Percentiles rank a stretch among this genome's conserved stretches.
These are phyloP conservation scores for Starmera amethionina DNA, from an alignment of 805 yeast species.

Conservation along the genomic window DNA sequence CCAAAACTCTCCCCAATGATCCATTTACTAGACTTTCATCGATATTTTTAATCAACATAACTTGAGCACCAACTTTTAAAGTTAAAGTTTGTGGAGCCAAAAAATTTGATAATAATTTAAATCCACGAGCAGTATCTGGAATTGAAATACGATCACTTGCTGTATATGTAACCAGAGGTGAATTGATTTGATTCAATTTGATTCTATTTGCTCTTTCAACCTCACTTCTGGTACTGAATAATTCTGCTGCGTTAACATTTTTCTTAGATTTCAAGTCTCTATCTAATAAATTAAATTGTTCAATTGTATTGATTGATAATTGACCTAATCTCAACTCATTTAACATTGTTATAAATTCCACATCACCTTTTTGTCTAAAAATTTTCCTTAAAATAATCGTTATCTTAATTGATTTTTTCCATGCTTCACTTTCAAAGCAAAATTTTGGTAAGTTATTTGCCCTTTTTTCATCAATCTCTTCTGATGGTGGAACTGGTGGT, in stretches of 20 bases:
- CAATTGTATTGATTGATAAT: slow-evolving; percentile 36
- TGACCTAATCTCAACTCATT: slow-evolving; percentile 64
- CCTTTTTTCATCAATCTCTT: slow-evolving; percentile 5
- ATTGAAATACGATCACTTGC: slow-evolving; percentile 48
- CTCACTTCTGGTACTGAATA: slow-evolving; percentile 65
- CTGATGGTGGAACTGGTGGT: slow-evolving; percentile 52
- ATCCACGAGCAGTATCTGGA: slow-evolving; percentile 30
- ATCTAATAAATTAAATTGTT: slow-evolving; percentile 40
- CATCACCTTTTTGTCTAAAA: slow-evolving; percentile 71
- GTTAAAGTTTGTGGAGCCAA: slow-evolving; percentile 49
- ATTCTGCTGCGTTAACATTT: slow-evolving; percentile 63
- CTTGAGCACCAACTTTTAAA: slow-evolving; percentile 68
- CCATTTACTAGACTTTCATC: slow-evolving; percentile 72
- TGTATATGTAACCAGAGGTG: slow-evolving; percentile 30
- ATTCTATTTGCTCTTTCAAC: slow-evolving; percentile 56
- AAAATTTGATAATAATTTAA: slow-evolving; percentile 41
- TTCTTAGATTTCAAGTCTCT: slow-evolving; percentile 41
- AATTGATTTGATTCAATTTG: slow-evolving; percentile 37
- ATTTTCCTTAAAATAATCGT: slow-evolving; percentile 56
- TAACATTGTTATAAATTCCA: slow-evolving; percentile 59
- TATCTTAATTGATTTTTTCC: slow-evolving; percentile 48
- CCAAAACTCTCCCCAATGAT: slow-evolving; percentile 60
- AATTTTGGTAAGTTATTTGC: slow-evolving; percentile 24
- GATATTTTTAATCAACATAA: slow-evolving; percentile 71
- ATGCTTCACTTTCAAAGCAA: slow-evolving; percentile 56